Conservation (phyloP, 2,329 filamentous ascomycete genomes). For the Penicillium sp. region DNA sequence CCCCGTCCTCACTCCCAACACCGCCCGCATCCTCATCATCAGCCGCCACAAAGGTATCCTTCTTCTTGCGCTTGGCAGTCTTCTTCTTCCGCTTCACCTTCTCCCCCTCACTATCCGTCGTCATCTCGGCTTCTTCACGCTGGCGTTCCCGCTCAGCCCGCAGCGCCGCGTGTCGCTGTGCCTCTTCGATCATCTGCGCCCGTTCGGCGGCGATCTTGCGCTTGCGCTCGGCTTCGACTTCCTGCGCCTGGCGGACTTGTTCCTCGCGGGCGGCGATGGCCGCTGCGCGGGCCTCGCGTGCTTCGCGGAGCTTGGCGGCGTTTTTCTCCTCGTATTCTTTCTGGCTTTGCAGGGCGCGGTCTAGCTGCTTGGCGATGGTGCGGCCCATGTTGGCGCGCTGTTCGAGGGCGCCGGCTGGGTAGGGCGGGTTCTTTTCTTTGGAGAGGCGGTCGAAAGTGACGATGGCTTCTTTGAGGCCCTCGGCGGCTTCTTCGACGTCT, state of each 20-base stretch:
- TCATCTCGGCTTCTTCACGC: conserved; percentile 74
- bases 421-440: conserved; percentile 70
- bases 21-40: conserved; percentile 48
- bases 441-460: conserved; percentile 64
- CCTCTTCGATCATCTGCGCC: conserved; percentile 73
- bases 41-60: conserved; percentile 43
- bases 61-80: conserved; percentile 62
- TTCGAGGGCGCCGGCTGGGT: conserved; percentile 86
- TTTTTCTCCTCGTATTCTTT: conserved; percentile 93
- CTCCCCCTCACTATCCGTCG: conserved; percentile 81
- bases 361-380: conserved; percentile 89
- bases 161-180: conserved; percentile 71
- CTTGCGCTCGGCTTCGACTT: conserved; percentile 71
- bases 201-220: conserved; percentile 85
- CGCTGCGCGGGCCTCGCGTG: conserved; percentile 75
- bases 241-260: conserved; percentile 66
- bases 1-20: conserved; percentile 34
- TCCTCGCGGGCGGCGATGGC: conserved; percentile 79
- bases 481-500: conserved; percentile 77
- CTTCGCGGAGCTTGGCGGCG: conserved; percentile 80
- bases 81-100: conserved; percentile 75
- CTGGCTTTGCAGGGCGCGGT: conserved; percentile 80
- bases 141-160: conserved; percentile 70
- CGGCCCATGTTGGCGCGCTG: conserved; percentile 97
- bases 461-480: conserved; percentile 84